Conservation (phyloP, 345 rosid species). For the Melastoma malabathricum region DNA sequence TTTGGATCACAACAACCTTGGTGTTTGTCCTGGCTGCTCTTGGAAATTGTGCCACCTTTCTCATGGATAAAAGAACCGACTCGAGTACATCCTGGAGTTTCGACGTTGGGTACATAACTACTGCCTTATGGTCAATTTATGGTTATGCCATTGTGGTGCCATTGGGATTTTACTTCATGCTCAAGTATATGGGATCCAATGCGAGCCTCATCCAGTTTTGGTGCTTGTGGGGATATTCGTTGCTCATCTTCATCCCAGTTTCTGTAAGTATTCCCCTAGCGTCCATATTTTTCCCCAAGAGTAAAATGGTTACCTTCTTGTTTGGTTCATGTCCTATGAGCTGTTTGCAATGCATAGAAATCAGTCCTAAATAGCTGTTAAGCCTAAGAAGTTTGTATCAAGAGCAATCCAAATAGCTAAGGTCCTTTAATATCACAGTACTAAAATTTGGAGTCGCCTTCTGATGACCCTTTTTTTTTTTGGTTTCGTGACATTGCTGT, state of each 20-base stretch:
- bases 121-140: conserved; percentile 50
- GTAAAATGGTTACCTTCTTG: no score
- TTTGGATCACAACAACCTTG: conserved; percentile 89
- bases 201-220: conserved; percentile 72
- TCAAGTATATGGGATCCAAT: conserved; percentile 64
- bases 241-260: conserved; percentile 49
- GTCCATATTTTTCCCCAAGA: no score
- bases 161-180: conserved; percentile 70
- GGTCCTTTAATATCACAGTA: no score
- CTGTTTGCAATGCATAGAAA: no score
- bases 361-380: no score
- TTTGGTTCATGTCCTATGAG: no score
- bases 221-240: conserved; percentile 99
- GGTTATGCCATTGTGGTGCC: conserved; percentile 75
- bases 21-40: conserved; percentile 66
- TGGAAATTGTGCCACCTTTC: conserved; percentile 83
- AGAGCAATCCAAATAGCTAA: no score
- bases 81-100: conserved; percentile 58
- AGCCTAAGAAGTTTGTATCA: no score
- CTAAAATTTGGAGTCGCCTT: background rate
- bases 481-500: background rate
- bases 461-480: background rate
- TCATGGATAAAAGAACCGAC: conserved; percentile 42
- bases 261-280: conserved; percentile 39
- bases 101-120: conserved; percentile 67